These are phyloP conservation scores for Chaetomidium leptoderma DNA, from an alignment of 495 filamentous ascomycete genomes.

Conservation along the genomic window DNA sequence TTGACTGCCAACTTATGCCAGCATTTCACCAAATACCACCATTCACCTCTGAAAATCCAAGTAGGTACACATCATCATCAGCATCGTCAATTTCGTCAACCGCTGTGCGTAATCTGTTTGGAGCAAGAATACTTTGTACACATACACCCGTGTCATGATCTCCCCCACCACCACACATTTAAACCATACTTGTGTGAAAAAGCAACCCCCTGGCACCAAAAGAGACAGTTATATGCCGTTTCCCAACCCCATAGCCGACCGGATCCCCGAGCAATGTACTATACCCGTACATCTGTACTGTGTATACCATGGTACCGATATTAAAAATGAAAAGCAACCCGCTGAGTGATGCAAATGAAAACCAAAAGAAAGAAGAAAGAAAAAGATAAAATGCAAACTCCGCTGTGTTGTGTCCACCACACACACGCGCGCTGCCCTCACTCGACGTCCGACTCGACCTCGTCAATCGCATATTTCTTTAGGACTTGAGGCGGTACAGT, in stretches of 20 bases:
- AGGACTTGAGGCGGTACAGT: neutral
- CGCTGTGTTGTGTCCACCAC: too few relatives aligned
- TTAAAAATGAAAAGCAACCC: neutral
- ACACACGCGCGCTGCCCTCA: too few relatives aligned
- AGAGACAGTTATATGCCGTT: neutral
- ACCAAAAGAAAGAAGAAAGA: neutral
- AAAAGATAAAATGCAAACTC: neutral
- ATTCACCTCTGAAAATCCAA: too few relatives aligned
- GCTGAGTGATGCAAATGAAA: neutral
- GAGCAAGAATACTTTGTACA: conserved; percentile 1
- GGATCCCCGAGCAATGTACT: neutral
- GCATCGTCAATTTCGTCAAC: neutral
- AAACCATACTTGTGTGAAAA: too few relatives aligned
- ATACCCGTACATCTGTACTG: neutral
- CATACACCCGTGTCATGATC: neutral
- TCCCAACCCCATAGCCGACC: neutral
- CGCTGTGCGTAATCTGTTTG: neutral
- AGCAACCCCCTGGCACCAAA: too few relatives aligned
- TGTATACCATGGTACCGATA: neutral
- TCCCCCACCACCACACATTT: neutral
- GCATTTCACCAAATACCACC: too few relatives aligned
- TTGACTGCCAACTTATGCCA: too few relatives aligned
- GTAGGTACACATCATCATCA: neutral
- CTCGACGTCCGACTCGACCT: too few relatives aligned
- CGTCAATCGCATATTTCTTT: neutral